phyloP scores from a whole-genome alignment of 2,329 filamentous ascomycete genomes.

The Lachnum nothofagi region DNA sequence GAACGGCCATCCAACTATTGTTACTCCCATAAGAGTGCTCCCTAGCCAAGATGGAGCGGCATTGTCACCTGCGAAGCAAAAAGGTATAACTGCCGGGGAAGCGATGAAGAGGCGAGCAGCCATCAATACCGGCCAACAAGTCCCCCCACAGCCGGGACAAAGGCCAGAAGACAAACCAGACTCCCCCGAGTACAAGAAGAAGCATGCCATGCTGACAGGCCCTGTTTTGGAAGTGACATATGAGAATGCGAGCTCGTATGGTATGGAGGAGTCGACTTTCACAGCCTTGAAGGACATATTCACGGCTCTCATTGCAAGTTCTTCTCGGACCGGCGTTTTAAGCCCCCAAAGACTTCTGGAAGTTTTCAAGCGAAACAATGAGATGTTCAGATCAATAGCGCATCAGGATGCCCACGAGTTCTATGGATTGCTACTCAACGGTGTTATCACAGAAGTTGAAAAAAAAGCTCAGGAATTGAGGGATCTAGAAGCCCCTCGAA shows the following conservation, averaged over 20 bases:
- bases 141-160: conserved; percentile 43
- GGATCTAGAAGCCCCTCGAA: conserved; percentile 41
- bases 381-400: conserved; percentile 95
- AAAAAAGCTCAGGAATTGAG: conserved; percentile 67
- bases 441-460: conserved; percentile 91
- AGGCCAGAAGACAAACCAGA: conserved; percentile 89
- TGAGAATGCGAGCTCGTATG: conserved; percentile 74
- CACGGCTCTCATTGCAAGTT: conserved; percentile 76
- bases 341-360: conserved; percentile 91
- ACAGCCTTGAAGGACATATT: conserved; percentile 96
- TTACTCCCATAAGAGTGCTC: conserved; percentile 52
- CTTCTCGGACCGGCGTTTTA: conserved; percentile 79
- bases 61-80: conserved; percentile 44
- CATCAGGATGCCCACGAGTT: conserved; percentile 99
- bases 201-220: conserved; percentile 81
- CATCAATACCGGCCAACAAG: conserved; percentile 49
- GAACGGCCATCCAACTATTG: conserved; percentile 54
- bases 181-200: conserved; percentile 96
- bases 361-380: conserved; percentile 87
- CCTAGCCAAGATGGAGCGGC: conserved; percentile 42
- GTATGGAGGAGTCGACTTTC: conserved; percentile 92
- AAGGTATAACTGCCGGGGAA: conserved; percentile 51
- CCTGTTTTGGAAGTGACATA: conserved; percentile 81
- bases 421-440: conserved; percentile 88
- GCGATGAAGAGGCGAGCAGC: conserved; percentile 52